Conservation (phyloP, 139 green algal species). For the Chlorella ohadii region DNA sequence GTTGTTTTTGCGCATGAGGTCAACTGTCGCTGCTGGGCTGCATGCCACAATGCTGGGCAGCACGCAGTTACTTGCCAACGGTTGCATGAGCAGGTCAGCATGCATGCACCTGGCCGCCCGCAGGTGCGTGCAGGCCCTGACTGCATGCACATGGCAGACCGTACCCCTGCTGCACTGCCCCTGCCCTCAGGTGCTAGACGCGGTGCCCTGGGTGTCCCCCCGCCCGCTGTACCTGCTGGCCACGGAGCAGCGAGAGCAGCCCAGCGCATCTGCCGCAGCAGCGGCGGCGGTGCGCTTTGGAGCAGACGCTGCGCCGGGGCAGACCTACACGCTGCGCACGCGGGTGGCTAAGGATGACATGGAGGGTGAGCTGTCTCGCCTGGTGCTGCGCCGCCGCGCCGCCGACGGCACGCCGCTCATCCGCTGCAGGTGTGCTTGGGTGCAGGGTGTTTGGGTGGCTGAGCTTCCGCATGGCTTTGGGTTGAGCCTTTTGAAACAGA, state of each 20-base stretch:
- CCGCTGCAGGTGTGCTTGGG: constrained; percentile 15
- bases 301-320: background rate
- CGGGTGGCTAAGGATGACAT: constrained; percentile 47
- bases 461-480: too few species aligned
- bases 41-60: too few species aligned
- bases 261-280: background rate
- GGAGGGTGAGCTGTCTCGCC: constrained; percentile 58
- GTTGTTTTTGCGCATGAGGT: too few species aligned
- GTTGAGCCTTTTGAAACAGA: too few species aligned
- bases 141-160: background rate
- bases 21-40: too few species aligned
- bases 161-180: background rate
- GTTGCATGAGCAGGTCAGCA: too few species aligned
- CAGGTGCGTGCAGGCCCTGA: too few species aligned
- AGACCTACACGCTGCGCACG: constrained; percentile 65
- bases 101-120: too few species aligned
- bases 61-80: too few species aligned
- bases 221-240: constrained; percentile 72
- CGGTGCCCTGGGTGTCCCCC: constrained; percentile 73
- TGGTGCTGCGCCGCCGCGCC: constrained; percentile 57
- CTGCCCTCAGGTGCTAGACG: constrained; percentile 58
- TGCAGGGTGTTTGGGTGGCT: too few species aligned
- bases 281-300: background rate
- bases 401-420: constrained; percentile 42
- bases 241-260: background rate